A percentile compares a stretch with the other conserved stretches of the same genome.
phyloP scores from a whole-genome alignment of 768 basidiomycete genomes.

The Amanita thiersii region DNA sequence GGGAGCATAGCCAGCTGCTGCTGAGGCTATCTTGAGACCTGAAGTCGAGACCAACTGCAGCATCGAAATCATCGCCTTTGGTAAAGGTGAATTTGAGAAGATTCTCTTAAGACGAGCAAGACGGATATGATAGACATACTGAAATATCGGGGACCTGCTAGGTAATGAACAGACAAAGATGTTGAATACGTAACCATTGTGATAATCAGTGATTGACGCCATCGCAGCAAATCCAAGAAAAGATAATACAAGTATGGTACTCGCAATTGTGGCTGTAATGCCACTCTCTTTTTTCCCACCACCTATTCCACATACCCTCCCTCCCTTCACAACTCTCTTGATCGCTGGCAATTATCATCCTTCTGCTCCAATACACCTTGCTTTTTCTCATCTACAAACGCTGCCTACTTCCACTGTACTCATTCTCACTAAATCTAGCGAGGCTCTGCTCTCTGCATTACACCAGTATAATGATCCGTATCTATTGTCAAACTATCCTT shows the following conservation, averaged over 20 bases:
- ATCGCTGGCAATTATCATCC: conserved; percentile 56
- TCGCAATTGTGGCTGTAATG: too few species aligned
- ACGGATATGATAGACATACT: too few species aligned
- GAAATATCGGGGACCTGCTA: too few species aligned
- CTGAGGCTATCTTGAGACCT: conserved; percentile 35
- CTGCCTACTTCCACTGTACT: conserved; percentile 28
- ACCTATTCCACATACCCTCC: conserved; percentile 35
- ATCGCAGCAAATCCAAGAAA: too few species aligned
- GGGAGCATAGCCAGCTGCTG: conserved; percentile 37
- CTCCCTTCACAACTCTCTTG: conserved; percentile 49
- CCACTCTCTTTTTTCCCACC: conserved; percentile 31
- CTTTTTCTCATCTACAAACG: conserved; percentile 38
- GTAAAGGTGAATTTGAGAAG: too few species aligned
- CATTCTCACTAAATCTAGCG: conserved; percentile 46
- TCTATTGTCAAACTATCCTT: conserved; percentile 34
- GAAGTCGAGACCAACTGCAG: too few species aligned
- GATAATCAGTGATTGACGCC: too few species aligned
- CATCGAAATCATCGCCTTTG: too few species aligned
- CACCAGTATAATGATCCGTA: conserved; percentile 45
- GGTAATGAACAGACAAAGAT: too few species aligned
- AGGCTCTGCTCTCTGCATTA: conserved; percentile 32
- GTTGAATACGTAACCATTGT: too few species aligned
- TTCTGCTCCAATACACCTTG: conserved; percentile 64
- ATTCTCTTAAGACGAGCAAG: too few species aligned
- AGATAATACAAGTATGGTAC: too few species aligned